Percentiles rank a stretch among this genome's conserved stretches.
These are phyloP conservation scores for Psilocybe subaeruginosa DNA, from an alignment of 768 basidiomycete species.

Conservation along the genomic window DNA sequence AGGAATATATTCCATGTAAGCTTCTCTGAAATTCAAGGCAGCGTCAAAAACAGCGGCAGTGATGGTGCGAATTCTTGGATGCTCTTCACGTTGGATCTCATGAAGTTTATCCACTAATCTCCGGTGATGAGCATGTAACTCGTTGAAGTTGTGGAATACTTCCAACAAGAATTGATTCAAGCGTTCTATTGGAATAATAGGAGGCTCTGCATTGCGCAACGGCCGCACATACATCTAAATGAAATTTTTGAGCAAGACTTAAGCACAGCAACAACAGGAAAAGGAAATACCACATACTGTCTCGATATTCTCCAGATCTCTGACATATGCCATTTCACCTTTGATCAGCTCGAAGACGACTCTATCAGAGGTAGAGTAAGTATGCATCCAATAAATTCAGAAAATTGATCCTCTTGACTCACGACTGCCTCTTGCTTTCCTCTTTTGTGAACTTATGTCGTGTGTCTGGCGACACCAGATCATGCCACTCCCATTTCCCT, in stretches of 20 bases:
- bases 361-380: slow-evolving; percentile 37
- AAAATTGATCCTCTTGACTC: slow-evolving; percentile 32
- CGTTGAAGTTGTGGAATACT: slow-evolving; percentile 86
- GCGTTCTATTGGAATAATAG: slow-evolving; percentile 74
- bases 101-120: slow-evolving; percentile 80
- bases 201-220: slow-evolving; percentile 71
- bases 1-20: slow-evolving; percentile 91
- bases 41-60: slow-evolving; percentile 88
- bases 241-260: background rate
- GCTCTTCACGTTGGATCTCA: slow-evolving; percentile 86
- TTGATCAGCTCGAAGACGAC: slow-evolving; percentile 96
- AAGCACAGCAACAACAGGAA: background rate
- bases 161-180: slow-evolving; percentile 81
- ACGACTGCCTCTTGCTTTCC: slow-evolving; percentile 87
- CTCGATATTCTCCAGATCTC: slow-evolving; percentile 88
- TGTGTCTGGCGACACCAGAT: slow-evolving; percentile 72
- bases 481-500: slow-evolving; percentile 88
- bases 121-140: slow-evolving; percentile 76
- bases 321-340: slow-evolving; percentile 96
- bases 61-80: slow-evolving; percentile 78
- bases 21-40: slow-evolving; percentile 89
- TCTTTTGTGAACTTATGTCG: slow-evolving; percentile 64
- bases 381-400: background rate
- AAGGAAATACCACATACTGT: slow-evolving; percentile 47
- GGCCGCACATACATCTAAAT: slow-evolving; percentile 82